Evolutionary conservation across 2,329 filamentous ascomycete genomes (phyloP).

Genomic region (Fonsecaea erecta): DNA sequence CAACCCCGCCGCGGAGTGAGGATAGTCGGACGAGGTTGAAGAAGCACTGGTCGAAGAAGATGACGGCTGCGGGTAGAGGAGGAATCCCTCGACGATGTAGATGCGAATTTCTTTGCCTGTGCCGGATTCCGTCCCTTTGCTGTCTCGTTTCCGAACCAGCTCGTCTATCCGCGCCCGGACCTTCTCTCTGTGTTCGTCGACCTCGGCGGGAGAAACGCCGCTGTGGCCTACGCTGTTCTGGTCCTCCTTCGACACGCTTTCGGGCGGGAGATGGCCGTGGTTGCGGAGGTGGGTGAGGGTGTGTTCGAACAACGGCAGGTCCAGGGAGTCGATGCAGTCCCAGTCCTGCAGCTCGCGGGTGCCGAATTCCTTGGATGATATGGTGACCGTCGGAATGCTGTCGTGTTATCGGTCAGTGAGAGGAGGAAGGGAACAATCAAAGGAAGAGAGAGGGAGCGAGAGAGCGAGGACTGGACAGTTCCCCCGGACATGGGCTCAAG

Average conservation of each 20-base stretch:
- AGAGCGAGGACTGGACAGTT: too few species aligned
- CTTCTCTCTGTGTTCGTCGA: constrained; percentile 36
- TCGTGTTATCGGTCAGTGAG: too few species aligned
- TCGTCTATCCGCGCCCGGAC: constrained; percentile 34
- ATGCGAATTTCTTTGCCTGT: constrained; percentile 50
- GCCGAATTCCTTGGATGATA: constrained; percentile 49
- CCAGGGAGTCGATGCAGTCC: constrained; percentile 83
- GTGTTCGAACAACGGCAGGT: constrained; percentile 69
- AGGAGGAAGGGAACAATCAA: not conserved
- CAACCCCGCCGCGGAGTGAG: constrained; percentile 1
- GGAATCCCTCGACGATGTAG: constrained; percentile 84
- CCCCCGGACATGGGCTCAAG: too few species aligned
- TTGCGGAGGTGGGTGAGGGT: constrained; percentile 72
- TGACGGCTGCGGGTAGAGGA: constrained; percentile 68
- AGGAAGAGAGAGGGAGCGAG: too few species aligned
- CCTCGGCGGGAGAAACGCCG: constrained; percentile 41
- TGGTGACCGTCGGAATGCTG: constrained; percentile 53
- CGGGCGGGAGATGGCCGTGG: constrained; percentile 61
- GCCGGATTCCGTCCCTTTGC: not conserved
- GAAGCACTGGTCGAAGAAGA: constrained; percentile 32
- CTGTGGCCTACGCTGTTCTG: constrained; percentile 58
- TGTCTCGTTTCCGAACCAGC: constrained; percentile 23
- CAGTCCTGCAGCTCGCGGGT: constrained; percentile 73
- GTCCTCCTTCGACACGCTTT: constrained; percentile 61
- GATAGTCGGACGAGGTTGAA: not conserved